These are phyloP conservation scores for Gossypium arboreum DNA, from an alignment of 345 rosid genomes.

Conservation along the genomic window DNA sequence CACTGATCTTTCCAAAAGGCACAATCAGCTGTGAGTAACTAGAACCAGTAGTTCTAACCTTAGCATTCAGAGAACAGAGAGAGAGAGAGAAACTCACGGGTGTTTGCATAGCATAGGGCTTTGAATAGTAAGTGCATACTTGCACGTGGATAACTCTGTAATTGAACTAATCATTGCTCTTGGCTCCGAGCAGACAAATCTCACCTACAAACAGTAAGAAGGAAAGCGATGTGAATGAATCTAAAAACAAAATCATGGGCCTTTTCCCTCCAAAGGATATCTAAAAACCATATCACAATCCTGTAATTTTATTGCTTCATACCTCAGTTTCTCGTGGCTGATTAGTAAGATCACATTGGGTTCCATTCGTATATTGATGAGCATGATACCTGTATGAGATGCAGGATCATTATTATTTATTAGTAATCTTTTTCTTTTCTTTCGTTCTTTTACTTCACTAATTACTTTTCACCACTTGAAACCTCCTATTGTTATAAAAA, in stretches of 20 bases:
- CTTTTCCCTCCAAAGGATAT: neutral
- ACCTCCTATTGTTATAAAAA: neutral
- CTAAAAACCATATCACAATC: neutral
- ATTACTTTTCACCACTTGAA: neutral
- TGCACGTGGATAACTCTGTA: conserved; percentile 94
- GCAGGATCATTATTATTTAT: neutral
- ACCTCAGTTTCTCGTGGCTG: conserved; percentile 91
- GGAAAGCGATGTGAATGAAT: neutral
- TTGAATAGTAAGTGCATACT: conserved; percentile 76
- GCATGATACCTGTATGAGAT: conserved; percentile 67
- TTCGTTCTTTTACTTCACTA: neutral
- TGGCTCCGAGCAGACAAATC: conserved; percentile 91
- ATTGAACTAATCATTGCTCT: conserved; percentile 86
- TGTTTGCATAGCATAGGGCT: conserved; percentile 88
- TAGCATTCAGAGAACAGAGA: conserved; percentile 13
- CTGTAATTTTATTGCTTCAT: conserved; percentile 42
- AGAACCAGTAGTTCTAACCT: neutral
- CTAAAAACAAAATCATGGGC: neutral
- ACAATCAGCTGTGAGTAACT: neutral
- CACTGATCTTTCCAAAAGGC: neutral
- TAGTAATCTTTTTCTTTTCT: neutral
- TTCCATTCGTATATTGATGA: conserved; percentile 80
- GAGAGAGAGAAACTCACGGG: conserved; percentile 49
- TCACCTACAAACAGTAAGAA: conserved; percentile 52
- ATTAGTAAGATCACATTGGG: conserved; percentile 85